phyloP scores from a whole-genome alignment of 1,284 basidiomycete genomes.

The Ustilago curta region DNA sequence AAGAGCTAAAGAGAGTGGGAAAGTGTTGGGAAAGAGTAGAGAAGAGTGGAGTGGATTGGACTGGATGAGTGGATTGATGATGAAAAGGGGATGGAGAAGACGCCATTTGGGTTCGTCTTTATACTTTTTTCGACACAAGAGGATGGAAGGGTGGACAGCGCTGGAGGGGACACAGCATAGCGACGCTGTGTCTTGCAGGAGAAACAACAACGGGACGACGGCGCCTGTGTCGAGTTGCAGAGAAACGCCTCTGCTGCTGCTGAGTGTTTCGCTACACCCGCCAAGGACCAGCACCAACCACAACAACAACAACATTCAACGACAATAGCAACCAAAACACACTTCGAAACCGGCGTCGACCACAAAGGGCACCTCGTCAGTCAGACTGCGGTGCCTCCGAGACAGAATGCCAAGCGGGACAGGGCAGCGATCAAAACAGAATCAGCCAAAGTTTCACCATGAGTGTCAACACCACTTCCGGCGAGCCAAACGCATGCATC shows the following conservation, averaged over 20 bases:
- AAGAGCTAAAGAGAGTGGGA: constrained; percentile 43
- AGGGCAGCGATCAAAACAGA: background rate
- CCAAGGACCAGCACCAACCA: too few species aligned
- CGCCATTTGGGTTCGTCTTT: constrained; percentile 35
- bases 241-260: background rate
- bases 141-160: constrained; percentile 3
- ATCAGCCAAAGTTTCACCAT: background rate
- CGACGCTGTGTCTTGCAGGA: constrained; percentile 2
- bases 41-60: constrained; percentile 51
- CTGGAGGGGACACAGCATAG: constrained; percentile 1
- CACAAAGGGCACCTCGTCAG: background rate
- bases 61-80: constrained; percentile 53
- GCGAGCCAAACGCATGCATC: constrained; percentile 16
- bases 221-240: background rate
- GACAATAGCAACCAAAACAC: constrained; percentile 1
- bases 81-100: constrained; percentile 42
- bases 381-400: too few species aligned
- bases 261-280: background rate
- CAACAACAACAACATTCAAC: too few species aligned
- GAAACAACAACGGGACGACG: background rate
- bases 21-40: constrained; percentile 25
- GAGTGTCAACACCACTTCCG: constrained; percentile 17
- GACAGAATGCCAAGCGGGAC: background rate
- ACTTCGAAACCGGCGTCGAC: too few species aligned
- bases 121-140: constrained; percentile 46